Conservation (phyloP, 202 grass and related monocot genomes). For the Brachypodium distachyon region DNA sequence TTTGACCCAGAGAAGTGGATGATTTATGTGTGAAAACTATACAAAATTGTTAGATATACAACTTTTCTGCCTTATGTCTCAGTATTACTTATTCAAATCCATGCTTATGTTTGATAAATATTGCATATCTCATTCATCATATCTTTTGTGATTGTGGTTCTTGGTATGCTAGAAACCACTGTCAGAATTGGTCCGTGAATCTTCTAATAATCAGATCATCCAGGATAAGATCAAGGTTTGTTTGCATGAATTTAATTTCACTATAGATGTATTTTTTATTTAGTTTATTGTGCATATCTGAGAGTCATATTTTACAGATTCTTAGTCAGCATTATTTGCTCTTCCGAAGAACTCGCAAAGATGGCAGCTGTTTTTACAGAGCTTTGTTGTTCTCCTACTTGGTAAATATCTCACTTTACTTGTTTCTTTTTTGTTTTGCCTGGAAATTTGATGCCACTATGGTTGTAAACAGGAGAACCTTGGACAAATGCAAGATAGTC, state of each 20-base stretch:
- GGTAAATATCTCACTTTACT: background rate
- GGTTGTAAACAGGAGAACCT: constrained; percentile 14
- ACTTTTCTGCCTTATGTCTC: background rate
- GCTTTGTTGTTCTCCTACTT: constrained; percentile 21
- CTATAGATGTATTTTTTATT: background rate
- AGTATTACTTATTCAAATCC: background rate
- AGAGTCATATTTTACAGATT: background rate
- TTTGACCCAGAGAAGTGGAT: background rate
- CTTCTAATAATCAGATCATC: background rate
- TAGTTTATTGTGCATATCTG: background rate
- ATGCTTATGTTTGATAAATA: background rate
- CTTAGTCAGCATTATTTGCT: constrained; percentile 15
- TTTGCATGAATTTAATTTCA: background rate
- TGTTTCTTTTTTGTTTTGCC: background rate
- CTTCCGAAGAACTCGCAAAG: background rate
- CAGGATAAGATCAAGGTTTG: constrained; percentile 9
- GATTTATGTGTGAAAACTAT: background rate
- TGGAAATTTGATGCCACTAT: background rate
- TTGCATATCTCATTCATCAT: background rate
- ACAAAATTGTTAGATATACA: background rate
- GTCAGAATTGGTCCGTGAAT: background rate
- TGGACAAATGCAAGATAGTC: background rate
- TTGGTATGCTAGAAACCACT: background rate
- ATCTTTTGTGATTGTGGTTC: background rate
- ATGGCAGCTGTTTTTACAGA: constrained; percentile 22